phyloP scores from a whole-genome alignment of 371 early-diverging fungal species.

The Saksenaea oblongispora region DNA sequence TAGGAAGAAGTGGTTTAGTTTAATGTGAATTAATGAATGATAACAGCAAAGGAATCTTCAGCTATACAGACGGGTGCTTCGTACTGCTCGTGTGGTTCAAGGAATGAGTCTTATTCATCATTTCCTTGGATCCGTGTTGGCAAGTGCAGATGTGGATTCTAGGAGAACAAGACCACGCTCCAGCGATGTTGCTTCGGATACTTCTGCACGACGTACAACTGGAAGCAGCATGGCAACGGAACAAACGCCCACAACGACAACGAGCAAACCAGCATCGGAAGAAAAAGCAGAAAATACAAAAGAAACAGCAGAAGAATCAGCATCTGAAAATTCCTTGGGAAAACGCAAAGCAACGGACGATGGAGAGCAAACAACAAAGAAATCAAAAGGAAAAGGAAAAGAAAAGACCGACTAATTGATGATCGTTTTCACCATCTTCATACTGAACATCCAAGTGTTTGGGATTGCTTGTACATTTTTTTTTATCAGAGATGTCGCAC shows the following conservation, averaged over 20 bases:
- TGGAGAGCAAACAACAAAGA: constrained; percentile 3
- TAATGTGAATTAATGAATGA: not conserved
- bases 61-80: constrained; percentile 24
- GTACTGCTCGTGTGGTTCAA: constrained; percentile 49
- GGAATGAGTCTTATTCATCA: constrained; percentile 51
- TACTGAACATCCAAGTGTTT: not conserved
- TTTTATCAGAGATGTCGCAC: not conserved
- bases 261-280: constrained; percentile 2
- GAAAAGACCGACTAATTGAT: constrained; percentile 15
- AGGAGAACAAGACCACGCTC: constrained; percentile 12
- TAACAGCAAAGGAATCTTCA: constrained; percentile 11
- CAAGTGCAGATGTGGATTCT: constrained; percentile 38
- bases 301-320: not conserved
- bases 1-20: not conserved
- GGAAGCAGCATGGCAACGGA: constrained; percentile 1
- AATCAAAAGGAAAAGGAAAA: constrained; percentile 24
- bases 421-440: not conserved
- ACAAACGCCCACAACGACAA: not conserved
- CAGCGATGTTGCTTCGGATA: not conserved
- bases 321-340: not conserved
- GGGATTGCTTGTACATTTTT: not conserved
- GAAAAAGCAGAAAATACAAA: constrained; percentile 4
- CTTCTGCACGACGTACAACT: constrained; percentile 3
- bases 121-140: constrained; percentile 47
- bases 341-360: constrained; percentile 9